Conservation (phyloP, 495 filamentous ascomycete species). For the Tuber indicum region DNA sequence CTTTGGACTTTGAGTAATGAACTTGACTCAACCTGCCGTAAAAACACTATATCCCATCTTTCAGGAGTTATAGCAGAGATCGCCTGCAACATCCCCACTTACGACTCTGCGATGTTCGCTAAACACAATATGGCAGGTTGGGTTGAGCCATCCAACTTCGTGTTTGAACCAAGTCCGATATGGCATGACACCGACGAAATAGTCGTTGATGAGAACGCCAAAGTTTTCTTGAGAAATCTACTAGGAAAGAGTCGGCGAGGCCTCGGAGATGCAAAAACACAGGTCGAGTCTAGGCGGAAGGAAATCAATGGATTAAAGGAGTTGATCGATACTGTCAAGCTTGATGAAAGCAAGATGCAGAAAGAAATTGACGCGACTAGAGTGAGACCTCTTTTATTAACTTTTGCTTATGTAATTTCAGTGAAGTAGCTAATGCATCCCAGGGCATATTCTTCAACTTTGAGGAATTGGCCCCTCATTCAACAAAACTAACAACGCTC, state of each 20-base stretch:
- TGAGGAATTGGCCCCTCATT: conserved; percentile 79
- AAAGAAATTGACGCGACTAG: conserved; percentile 39
- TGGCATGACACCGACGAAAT: conserved; percentile 93
- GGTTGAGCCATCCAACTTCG: conserved; percentile 74
- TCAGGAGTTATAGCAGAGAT: conserved; percentile 70
- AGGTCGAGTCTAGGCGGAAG: conserved; percentile 72
- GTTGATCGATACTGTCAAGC: conserved; percentile 58
- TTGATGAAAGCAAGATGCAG: conserved; percentile 32
- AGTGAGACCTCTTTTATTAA: conserved; percentile 19
- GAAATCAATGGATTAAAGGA: conserved; percentile 72
- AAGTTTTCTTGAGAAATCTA: conserved; percentile 84
- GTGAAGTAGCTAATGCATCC: conserved; percentile 1
- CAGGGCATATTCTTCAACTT: conserved; percentile 58
- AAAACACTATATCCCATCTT: conserved; percentile 63
- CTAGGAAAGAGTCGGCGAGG: conserved; percentile 82
- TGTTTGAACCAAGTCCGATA: conserved; percentile 89
- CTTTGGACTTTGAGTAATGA: conserved; percentile 74
- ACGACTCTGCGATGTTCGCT: conserved; percentile 97
- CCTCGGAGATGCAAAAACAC: conserved; percentile 66
- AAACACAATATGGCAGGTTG: conserved; percentile 76
- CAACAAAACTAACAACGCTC: conserved; percentile 74
- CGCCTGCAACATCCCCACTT: conserved; percentile 72
- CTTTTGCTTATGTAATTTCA: neutral
- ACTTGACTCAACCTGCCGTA: conserved; percentile 68
- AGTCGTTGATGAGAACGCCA: conserved; percentile 72